Evolutionary conservation across 352 stramenopile species (phyloP).

Genomic region (Phytophthora uliginosa): DNA sequence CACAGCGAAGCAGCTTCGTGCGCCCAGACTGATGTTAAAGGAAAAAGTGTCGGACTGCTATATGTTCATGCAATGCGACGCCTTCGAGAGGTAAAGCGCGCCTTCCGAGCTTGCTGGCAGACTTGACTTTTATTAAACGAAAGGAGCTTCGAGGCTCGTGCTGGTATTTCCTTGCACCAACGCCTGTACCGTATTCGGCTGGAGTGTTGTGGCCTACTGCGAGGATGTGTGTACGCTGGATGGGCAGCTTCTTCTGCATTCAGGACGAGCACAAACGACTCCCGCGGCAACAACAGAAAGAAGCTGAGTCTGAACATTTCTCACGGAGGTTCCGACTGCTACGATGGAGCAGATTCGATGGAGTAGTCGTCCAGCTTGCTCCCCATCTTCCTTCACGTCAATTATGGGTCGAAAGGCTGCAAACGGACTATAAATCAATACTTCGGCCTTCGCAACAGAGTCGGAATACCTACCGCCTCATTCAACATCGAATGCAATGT

Average conservation of each 20-base stretch:
- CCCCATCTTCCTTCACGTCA: neutral
- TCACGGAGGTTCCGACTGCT: neutral
- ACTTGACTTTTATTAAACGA: conserved; percentile 16
- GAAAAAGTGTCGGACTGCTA: conserved; percentile 16
- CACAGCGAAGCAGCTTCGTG: too few species aligned
- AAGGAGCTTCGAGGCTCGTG: neutral
- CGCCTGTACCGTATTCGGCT: conserved; percentile 28
- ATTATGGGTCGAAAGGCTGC: neutral
- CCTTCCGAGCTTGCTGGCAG: conserved; percentile 12
- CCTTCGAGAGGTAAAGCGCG: conserved; percentile 1
- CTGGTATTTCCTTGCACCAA: conserved; percentile 12
- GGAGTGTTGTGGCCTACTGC: conserved; percentile 20
- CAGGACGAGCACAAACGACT: neutral
- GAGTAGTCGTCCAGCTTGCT: neutral
- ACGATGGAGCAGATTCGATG: neutral
- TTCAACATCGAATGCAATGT: conserved; percentile 27
- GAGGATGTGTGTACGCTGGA: conserved; percentile 25
- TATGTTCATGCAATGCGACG: conserved; percentile 16
- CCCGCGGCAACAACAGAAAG: neutral
- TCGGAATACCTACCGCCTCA: neutral
- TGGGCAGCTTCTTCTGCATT: conserved; percentile 20
- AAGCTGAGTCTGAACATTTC: neutral
- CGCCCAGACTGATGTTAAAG: too few species aligned
- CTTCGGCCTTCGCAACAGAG: neutral
- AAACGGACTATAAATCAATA: neutral